Evolutionary conservation across 176 grass and related monocot genomes (phyloP), one percentile per base, ranked within the genome.

Genomic region (Pontederia crassipes): DNA sequence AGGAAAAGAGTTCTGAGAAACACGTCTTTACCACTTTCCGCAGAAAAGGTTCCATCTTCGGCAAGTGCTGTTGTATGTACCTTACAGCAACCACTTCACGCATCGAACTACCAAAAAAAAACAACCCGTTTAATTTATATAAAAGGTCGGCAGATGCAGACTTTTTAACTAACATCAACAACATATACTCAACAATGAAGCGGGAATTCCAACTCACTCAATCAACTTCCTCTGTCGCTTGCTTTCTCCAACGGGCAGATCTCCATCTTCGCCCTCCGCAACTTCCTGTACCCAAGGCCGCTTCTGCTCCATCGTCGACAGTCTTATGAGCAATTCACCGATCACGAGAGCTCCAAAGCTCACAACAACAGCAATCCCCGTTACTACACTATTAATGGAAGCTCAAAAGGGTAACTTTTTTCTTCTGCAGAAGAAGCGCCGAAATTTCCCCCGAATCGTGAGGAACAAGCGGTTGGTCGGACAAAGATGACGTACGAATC

Each of bases 41-140:
- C 20, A 98, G 82, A 45, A 92, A 82, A 1, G 88, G 94, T 59
- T 98, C 94, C 51, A 98, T 67, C 74, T 80, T 83, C 51, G 76
- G 72, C 61, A 98, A 77, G 76, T 89, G 76, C 72, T 69, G 73
- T 72, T 86, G 82, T 77, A 90, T 80, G 74, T 90, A 82, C 76
- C 86, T 76, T 61, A 82, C 79, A 14, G 79, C 87, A 50, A 90
- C 86, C 76, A 83, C 76, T 68, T 86, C 82, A 71, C 78, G 76
- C 87, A 75, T 78, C 57, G 82, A 86, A 74, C 79, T 90, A 27
- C 69, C n/a, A n/a, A 75, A 24, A 57, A 47, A 14, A 49, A 18
- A 72, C 9, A 46, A 12, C 7, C 2, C 16, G 7, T 17, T 12
- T 49, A 71, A 5, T 2, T 28, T 8, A 2, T 11, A 63, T 28